Evolutionary conservation across 148 eudicot genomes (phyloP).

Genomic region (Linanthus parryae): DNA sequence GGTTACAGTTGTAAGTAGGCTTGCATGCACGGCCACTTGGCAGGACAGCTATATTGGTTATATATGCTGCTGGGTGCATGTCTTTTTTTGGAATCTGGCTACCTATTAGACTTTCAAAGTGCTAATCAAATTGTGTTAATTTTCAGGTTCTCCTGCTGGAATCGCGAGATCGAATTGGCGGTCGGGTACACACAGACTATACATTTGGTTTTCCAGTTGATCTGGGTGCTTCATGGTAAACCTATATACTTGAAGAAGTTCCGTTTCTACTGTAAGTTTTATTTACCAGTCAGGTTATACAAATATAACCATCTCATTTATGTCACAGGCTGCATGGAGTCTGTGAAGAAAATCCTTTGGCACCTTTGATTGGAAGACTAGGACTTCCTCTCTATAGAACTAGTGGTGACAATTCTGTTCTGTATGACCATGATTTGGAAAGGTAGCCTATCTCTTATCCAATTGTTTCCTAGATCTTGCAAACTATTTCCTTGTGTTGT

Average conservation of each 20-base stretch:
- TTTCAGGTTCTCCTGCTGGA: slow-evolving; percentile 76
- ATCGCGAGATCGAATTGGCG: slow-evolving; percentile 94
- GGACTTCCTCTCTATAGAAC: slow-evolving; percentile 97
- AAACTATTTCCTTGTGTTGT: background rate
- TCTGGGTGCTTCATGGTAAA: slow-evolving; percentile 96
- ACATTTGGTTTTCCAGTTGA: slow-evolving; percentile 96
- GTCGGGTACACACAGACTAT: slow-evolving; percentile 91
- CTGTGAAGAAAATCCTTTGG: slow-evolving; percentile 92
- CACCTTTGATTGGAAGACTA: slow-evolving; percentile 86
- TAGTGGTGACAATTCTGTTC: slow-evolving; percentile 91
- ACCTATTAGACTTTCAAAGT: no score
- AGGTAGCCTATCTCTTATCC: slow-evolving; percentile 37
- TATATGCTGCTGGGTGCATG: no score
- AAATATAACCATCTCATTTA: no score
- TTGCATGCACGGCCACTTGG: no score
- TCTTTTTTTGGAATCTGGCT: no score
- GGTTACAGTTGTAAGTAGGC: no score
- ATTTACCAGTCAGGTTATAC: no score
- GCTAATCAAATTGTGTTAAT: background rate
- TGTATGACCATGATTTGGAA: slow-evolving; percentile 97
- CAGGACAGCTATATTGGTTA: no score
- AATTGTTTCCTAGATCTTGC: background rate
- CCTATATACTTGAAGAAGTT: no score
- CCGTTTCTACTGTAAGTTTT: no score
- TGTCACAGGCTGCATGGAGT: slow-evolving; percentile 95